Evolutionary conservation across 495 filamentous ascomycete genomes (phyloP), one percentile per base, ranked within the genome.

Genomic region (Hypomontagnella monticulosa): DNA sequence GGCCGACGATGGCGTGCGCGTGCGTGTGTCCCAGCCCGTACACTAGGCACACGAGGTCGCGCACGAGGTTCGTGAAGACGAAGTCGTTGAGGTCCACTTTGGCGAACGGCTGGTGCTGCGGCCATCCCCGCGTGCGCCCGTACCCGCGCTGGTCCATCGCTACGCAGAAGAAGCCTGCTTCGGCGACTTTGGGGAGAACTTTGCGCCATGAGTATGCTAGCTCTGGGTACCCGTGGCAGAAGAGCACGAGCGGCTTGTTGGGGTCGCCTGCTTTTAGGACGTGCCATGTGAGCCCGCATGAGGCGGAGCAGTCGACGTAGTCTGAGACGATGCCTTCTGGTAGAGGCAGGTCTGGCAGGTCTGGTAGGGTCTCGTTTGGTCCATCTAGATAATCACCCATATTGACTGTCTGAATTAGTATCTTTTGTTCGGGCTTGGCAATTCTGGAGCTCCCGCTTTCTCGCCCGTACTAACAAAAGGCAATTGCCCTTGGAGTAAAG

Each of bases 161-260:
- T 4, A 90, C 83, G 53, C 86, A 86, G 72, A 87, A 79, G 73
- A 85, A 90, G 30, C 85, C 85, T 2, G 82, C 76, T 4, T 62
- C 71, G 8, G 88, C 84, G 18, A 91, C 72, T 2, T 72, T 49
- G 14, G 84, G 82, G 57, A 90, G 79, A 10, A 89, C 72, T 42
- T 87, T 84, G 54, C 88, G 85, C 88, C 88, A 90, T 32, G 88
- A 89, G 72, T 82, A 91, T 43, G 88, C 86, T 15, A 90, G 79
- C 66, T 91, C 88, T 6, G 88, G 87, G 63, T 83, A 90, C 16
- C 88, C 88, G 71, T 89, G 88, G 52, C 85, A 79, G 61, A 88
- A 84, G 15, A 90, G 72, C 30, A 91, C 74, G 43, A 90, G 80
- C 0, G 87, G 87, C 14, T 78, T 82, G 11, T 74, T 75, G 30